Base-by-base conservation (phyloP, 2,329 filamentous ascomycete genomes). In the Pseudogymnoascus sp. region DNA sequence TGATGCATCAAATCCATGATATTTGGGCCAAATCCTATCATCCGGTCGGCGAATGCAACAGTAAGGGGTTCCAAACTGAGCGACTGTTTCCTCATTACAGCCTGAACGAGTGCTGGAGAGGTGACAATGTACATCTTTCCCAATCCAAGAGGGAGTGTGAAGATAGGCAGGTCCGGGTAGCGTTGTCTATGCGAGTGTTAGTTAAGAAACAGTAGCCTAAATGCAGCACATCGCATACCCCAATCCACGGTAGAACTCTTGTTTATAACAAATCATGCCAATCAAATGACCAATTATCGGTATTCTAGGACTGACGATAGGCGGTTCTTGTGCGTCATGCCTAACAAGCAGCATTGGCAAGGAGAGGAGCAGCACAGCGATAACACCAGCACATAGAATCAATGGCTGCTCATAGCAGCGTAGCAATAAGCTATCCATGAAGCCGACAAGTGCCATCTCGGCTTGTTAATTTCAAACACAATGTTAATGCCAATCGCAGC, bases 251-350 rank as follows among this genome's bases (percentile, higher is more conserved):
- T 75, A 71, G 63, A 79, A 80, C 60, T 71, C 68, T 36, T 73
- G 69, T 59, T 75, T 72, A 60, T 73, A 69, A 50, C 70, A 67
- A 40, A 79, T 65, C 67, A 81, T 72, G 8, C 77, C 76, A 28
- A 82, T 68, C 19, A 80, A 71, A 65, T 82, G 80, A 1, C 80
- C 80, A 42, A 82, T 66, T 31, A 78, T 70, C 0, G 80, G 80
- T 35, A 82, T 72, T 15, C 50, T 71, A 0, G 77, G 71, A 23
- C 74, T 74, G 23, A 80, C 28, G 0, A 76, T 64, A 3, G 78
- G 78, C 8, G 80, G 80, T 64, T 82, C 80, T 59, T 72, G 69
- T 8, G 74, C 68, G 57, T 76, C 72, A 44, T 44, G 42, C 42
- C 19, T 44, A 15, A 44, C 10, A 7, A 44, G 42, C 7, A 71